Base-by-base conservation (phyloP, 179 eudicot species). In the Dionaea muscipula region DNA sequence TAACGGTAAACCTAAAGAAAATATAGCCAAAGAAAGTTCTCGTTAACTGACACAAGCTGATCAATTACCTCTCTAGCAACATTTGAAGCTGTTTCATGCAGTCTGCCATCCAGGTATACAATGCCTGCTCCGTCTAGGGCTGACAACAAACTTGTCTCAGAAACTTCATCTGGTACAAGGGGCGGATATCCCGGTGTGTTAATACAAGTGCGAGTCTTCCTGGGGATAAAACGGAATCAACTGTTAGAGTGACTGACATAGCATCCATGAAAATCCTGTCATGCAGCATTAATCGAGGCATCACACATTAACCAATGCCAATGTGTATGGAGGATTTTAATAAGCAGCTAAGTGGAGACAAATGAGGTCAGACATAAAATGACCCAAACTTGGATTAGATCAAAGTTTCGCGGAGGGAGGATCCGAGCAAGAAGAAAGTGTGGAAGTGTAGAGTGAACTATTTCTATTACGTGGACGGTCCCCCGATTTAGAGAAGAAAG, bases 181-280 rank as follows among this genome's bases (percentile, higher is more conserved):
- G 86, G 95, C 61, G 97, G 97, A 63, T 62, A 72, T 47, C 86
- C 95, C 47, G 89, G 97, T 59, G 95, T 89, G 75, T 81, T 81
- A 57, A 89, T 86, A 68, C 96, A 89, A 59, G 96, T 89, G 51
- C 93, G 83, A 62, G 96, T 82, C 70, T 86, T 89, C 83, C 96
- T 89, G 86, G 37, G 63, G 64, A 15, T 45, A 26, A 9, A 26
- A 25, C 36, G 17, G 10, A 43, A n/a, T 18, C 24, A 43, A n/a
- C 2, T 43, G 17, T 43, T 19, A 17, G 21, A 31, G 35, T 31
- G 35, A 31, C 5, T 28, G 35, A 28, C 5, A 28, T 3, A 39
- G 44, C 15, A 39, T 39, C 44, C 17, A n/a, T 10, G 44, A 39
- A 39, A 39, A 15, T 3, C 16, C 44, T 39, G 17, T 39, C 17